Conservation (phyloP, 106 monocot species). For the Allium sativum region DNA sequence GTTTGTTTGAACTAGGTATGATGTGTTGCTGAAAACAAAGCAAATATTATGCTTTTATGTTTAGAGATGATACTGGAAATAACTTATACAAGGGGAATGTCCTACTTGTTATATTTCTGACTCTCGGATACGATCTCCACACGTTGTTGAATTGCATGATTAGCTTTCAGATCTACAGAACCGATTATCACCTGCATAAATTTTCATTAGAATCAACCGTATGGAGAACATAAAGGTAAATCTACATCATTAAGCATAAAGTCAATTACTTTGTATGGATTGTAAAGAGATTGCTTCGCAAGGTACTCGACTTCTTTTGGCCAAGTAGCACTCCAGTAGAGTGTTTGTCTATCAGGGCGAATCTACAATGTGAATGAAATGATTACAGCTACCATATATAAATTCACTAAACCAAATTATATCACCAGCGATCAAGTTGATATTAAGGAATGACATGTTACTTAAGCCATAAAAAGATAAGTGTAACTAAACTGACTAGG, state of each 20-base stretch:
- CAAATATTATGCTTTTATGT: constrained; percentile 2
- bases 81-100: neutral
- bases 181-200: constrained; percentile 83
- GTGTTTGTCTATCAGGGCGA: constrained; percentile 93
- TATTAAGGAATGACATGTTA: no score
- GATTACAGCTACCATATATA: no score
- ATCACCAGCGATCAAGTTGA: no score
- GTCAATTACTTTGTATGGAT: constrained; percentile 74
- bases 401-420: no score
- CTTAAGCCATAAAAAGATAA: no score
- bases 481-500: no score
- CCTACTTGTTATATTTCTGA: constrained; percentile 99
- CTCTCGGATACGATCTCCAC: constrained; percentile 91
- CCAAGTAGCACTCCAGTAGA: constrained; percentile 99
- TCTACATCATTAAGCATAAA: constrained; percentile 1
- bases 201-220: no score
- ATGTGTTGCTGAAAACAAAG: neutral
- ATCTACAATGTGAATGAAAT: constrained; percentile 35
- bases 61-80: neutral
- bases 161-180: constrained; percentile 90
- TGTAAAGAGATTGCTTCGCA: constrained; percentile 74
- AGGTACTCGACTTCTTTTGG: constrained; percentile 98
- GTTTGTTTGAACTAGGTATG: no score
- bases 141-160: constrained; percentile 90
- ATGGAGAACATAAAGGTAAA: constrained; percentile 11